These are phyloP conservation scores for Fraxinus xanthoxyloides DNA, from an alignment of 305 asterid genomes.

Conservation along the genomic window DNA sequence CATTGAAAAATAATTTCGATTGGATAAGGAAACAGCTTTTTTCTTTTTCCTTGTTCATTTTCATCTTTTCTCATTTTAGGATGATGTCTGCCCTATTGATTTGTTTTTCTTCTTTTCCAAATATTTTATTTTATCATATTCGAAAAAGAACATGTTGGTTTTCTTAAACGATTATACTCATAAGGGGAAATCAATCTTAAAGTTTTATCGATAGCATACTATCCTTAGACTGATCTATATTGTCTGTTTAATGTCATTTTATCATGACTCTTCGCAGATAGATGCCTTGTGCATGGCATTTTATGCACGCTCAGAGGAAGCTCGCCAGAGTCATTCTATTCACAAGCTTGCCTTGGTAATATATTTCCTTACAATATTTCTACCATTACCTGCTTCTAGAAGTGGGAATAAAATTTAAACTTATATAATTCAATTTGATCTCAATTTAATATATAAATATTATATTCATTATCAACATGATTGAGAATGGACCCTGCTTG, in stretches of 20 bases:
- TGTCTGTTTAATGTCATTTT: conserved; percentile 6
- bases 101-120: not conserved
- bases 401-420: conserved; percentile 12
- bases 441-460: not conserved
- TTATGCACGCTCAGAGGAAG: conserved; percentile 96
- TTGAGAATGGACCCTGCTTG: conserved; percentile 14
- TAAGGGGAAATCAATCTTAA: conserved; percentile 3
- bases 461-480: not conserved
- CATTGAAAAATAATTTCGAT: not conserved
- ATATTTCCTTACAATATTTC: conserved; percentile 20
- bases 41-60: not conserved
- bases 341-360: conserved; percentile 96
- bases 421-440: not conserved
- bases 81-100: not conserved
- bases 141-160: not conserved
- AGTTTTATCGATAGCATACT: conserved; percentile 6
- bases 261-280: conserved; percentile 49
- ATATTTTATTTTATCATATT: not conserved
- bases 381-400: conserved; percentile 19
- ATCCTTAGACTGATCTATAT: conserved; percentile 15
- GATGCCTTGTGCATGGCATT: conserved; percentile 98
- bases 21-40: not conserved
- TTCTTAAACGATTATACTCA: not conserved
- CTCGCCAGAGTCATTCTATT: conserved; percentile 90
- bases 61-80: not conserved